Evolutionary conservation across 208 protist genomes (phyloP).

Genomic region (Leishmania braziliensis): DNA sequence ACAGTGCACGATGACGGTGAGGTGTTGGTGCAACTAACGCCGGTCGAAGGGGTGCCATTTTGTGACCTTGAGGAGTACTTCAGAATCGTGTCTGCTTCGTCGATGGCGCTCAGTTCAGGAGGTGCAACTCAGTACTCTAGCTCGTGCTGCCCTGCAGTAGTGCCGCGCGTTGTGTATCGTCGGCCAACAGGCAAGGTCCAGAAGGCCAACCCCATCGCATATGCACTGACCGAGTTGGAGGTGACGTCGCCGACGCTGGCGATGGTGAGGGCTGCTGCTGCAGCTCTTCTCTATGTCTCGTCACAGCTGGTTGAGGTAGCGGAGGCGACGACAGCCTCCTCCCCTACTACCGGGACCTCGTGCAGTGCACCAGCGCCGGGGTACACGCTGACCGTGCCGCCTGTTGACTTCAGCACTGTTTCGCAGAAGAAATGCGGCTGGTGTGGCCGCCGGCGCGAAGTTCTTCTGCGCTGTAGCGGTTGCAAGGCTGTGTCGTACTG

Average conservation of each 20-base stretch:
- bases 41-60: slow-evolving; percentile 78
- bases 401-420: slow-evolving; percentile 18
- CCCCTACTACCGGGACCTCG: background rate
- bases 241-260: slow-evolving; percentile 31
- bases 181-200: slow-evolving; percentile 44
- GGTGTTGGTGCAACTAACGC: slow-evolving; percentile 68
- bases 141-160: slow-evolving; percentile 64
- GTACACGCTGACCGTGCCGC: slow-evolving; percentile 29
- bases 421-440: slow-evolving; percentile 47
- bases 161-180: slow-evolving; percentile 67
- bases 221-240: slow-evolving; percentile 45
- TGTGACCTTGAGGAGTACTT: slow-evolving; percentile 66
- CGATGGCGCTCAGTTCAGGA: background rate
- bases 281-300: slow-evolving; percentile 49
- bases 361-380: slow-evolving; percentile 5
- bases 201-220: slow-evolving; percentile 65
- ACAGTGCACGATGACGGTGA: slow-evolving; percentile 79
- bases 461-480: slow-evolving; percentile 66
- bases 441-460: slow-evolving; percentile 66
- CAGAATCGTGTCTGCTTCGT: slow-evolving; percentile 13
- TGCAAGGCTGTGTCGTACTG: slow-evolving; percentile 83
- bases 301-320: slow-evolving; percentile 29
- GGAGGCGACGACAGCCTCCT: background rate
- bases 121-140: slow-evolving; percentile 39
- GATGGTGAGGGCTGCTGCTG: slow-evolving; percentile 42